Evolutionary conservation across 768 basidiomycete species (phyloP), one percentile per base, ranked within the genome.

Genomic region (Holtermanniella nyarrowii): DNA sequence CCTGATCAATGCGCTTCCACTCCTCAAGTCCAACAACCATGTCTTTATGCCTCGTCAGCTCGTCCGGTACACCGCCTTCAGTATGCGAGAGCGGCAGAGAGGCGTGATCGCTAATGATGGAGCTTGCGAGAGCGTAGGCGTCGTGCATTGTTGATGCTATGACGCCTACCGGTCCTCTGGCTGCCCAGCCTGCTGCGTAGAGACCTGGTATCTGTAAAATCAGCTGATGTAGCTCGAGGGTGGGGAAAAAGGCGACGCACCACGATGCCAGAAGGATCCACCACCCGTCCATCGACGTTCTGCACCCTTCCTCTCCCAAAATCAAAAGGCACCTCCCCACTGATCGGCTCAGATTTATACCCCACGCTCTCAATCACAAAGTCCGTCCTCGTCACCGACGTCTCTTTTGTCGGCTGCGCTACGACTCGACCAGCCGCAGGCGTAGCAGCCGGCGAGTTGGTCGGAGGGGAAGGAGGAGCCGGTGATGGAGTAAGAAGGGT

Each of bases 171-270:
- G 95, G 90, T 27, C 93, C 93, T 2, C 79, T 82, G 1, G 88
- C 84, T 1, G 88, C 84, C 95, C 95, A 99, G 10, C 93, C 93
- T 1, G 86, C 83, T 1, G 88, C 84, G 65, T 95, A 99, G n/a
- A 91, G 80, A 31, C 75, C 76, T 3, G 71, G 63, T 4, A 76
- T 51, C 70, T 73, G 61, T 16, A 24, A 16, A 26, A 22, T 27
- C 23, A 40, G 41, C n/a, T 14, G 41, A n/a, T n/a, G n/a, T n/a
- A n/a, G n/a, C n/a, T n/a, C n/a, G n/a, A n/a, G n/a, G n/a, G n/a
- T n/a, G n/a, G n/a, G n/a, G n/a, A 25, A 3, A 46, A 46, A 13
- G 47, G 23, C 24, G 20, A 63, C 71, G 53, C 47, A 74, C 74
- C 43, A 57, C 56, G 20, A 60, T 48, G 2, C 72, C 74, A 1